Percentiles rank a stretch among this genome's conserved stretches.
Conservation (phyloP, 1,284 basidiomycete species). For the Tausonia pullulans region DNA sequence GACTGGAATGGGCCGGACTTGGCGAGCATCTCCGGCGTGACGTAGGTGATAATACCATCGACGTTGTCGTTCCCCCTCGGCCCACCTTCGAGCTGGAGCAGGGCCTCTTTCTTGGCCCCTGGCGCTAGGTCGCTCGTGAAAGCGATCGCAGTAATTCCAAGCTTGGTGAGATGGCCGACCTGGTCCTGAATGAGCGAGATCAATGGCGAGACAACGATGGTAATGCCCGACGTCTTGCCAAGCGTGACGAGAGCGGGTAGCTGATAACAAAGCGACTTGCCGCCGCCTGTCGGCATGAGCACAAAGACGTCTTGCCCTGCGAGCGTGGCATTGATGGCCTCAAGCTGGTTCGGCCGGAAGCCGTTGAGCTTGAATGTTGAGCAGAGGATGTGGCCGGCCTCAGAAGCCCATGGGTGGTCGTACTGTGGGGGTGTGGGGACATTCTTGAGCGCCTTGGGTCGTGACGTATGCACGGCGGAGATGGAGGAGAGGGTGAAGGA, state of each 20-base stretch:
- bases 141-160: conserved; percentile 58
- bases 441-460: conserved; percentile 15
- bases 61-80: conserved; percentile 29
- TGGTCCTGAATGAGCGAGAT: conserved; percentile 88
- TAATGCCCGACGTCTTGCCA: conserved; percentile 58
- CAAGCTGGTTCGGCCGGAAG: conserved; percentile 77
- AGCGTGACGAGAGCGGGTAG: conserved; percentile 71
- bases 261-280: conserved; percentile 77
- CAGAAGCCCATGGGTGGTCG: conserved; percentile 40
- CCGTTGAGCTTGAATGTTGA: conserved; percentile 53
- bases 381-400: conserved; percentile 53
- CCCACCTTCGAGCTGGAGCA: conserved; percentile 38
- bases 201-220: conserved; percentile 83
- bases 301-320: conserved; percentile 80
- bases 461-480: neutral
- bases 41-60: conserved; percentile 57
- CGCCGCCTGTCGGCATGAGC: conserved; percentile 93
- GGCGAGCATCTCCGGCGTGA: conserved; percentile 85
- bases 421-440: conserved; percentile 16
- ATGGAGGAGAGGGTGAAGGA: conserved; percentile 7
- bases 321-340: conserved; percentile 73
- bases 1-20: conserved; percentile 48
- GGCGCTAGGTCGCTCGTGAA: conserved; percentile 51
- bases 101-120: conserved; percentile 35
- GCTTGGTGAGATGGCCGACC: conserved; percentile 55